Evolutionary conservation across 129 eudicot species (phyloP), one percentile per base, ranked within the genome.

Genomic region (sunflower (Helianthus annuus)): DNA sequence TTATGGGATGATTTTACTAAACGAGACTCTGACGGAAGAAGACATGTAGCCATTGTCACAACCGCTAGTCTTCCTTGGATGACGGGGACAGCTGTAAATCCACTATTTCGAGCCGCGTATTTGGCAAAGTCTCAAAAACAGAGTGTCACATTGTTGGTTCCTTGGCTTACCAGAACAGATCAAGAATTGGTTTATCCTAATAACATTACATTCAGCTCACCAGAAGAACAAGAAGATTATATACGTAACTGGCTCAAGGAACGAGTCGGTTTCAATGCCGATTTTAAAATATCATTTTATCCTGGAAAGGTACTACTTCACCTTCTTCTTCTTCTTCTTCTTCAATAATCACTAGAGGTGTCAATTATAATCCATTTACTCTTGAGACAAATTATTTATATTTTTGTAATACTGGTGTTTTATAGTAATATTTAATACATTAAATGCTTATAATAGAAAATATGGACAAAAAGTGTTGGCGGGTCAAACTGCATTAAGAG

Each of bases 61-160:
- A 94, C 99, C 36, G 99, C 99, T 74, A 90, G 99, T 81, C 91
- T 94, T 54, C 99, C 99, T 49, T 94, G 99, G 99, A 90, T 94
- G 99, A 94, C 99, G 7, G 99, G 99, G 71, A 94, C 99, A 64
- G 97, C 99, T 76, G 97, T 94, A 45, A 94, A 94, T 61, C 99
- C 99, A 19, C 81, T 94, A 74, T 94, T 94, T 71, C 95, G 99
- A 58, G 99, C 99, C 36, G 99, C 99, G 16, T 94, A 88, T 82
- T 70, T 94, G 65, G 92, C 99, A 4, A 88, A 91, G 66, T 86
- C 99, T 70, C 88, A 85, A 39, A 72, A 82, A 68, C 99, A 94
- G 75, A 84, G 85, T 64, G 97, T 94, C 27, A 90, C 97, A 22
- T 82, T 94, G 52, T 81, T 94, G 81, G 96, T 94, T 78, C 99